phyloP scores from a whole-genome alignment of 2,329 filamentous ascomycete species.

The Paradendryphiella salina region DNA sequence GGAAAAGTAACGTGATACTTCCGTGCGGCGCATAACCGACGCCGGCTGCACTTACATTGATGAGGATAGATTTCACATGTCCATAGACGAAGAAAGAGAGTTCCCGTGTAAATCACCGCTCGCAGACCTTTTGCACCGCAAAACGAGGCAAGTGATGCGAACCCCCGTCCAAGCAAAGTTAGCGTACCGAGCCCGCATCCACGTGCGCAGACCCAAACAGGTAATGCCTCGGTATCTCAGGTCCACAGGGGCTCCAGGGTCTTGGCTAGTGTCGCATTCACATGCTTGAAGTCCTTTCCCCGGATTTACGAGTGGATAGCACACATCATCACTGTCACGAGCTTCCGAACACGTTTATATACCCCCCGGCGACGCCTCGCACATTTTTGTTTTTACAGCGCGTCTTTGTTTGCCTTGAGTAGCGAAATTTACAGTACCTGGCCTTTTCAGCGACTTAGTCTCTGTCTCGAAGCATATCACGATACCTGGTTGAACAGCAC shows the following conservation, averaged over 20 bases:
- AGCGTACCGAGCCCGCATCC: constrained; percentile 1
- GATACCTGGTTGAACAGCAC: not conserved
- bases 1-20: too few species aligned
- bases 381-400: too few species aligned
- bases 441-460: not conserved
- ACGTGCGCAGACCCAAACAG: constrained; percentile 19
- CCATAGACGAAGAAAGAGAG: too few species aligned
- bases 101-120: too few species aligned
- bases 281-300: constrained; percentile 23
- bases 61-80: not conserved
- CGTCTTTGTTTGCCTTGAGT: too few species aligned
- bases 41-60: not conserved
- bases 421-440: too few species aligned
- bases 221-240: constrained; percentile 23
- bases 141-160: constrained; percentile 12
- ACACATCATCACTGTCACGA: constrained; percentile 28
- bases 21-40: too few species aligned
- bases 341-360: constrained; percentile 27
- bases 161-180: not conserved
- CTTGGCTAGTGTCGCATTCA: constrained; percentile 22
- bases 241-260: constrained; percentile 6
- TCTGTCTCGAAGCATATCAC: not conserved
- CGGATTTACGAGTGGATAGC: constrained; percentile 14
- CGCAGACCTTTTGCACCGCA: not conserved
- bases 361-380: constrained; percentile 13